Conservation (phyloP, 805 yeast species). For the Kodamaea hsintzibuensis region DNA sequence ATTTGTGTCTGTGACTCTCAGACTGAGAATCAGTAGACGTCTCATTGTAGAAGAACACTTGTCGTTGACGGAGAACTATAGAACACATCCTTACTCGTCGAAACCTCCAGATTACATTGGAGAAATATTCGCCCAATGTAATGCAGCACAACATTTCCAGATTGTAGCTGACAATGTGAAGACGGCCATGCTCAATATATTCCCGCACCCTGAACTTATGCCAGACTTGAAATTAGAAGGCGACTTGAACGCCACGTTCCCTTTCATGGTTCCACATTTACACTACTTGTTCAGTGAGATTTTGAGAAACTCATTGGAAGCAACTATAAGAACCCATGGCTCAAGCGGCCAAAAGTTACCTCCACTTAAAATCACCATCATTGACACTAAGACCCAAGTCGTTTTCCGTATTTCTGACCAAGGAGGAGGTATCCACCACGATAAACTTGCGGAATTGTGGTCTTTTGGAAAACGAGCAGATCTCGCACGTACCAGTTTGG, state of each 20-base stretch:
- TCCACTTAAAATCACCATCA: constrained; percentile 75
- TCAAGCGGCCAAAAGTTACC: constrained; percentile 47
- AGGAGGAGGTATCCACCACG: constrained; percentile 81
- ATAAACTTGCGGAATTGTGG: constrained; percentile 69
- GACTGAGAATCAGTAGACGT: constrained; percentile 87
- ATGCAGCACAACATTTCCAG: constrained; percentile 65
- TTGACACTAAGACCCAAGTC: constrained; percentile 65
- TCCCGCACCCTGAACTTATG: constrained; percentile 53
- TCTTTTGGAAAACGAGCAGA: constrained; percentile 77
- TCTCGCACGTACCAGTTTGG: constrained; percentile 56
- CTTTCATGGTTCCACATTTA: constrained; percentile 82
- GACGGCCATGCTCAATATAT: constrained; percentile 51
- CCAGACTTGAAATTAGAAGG: constrained; percentile 83
- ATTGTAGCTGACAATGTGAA: constrained; percentile 53
- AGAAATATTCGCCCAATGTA: constrained; percentile 79
- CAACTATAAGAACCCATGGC: constrained; percentile 58
- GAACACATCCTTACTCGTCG: constrained; percentile 44
- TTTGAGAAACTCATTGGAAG: constrained; percentile 80
- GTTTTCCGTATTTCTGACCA: constrained; percentile 80
- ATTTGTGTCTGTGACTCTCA: constrained; percentile 72
- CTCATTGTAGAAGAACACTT: constrained; percentile 91
- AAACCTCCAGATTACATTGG: constrained; percentile 63
- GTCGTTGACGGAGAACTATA: constrained; percentile 68
- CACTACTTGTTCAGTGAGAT: constrained; percentile 88
- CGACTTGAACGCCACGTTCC: constrained; percentile 63